Evolutionary conservation across 2,329 filamentous ascomycete genomes (phyloP), one percentile per base, ranked within the genome.

Genomic region (Sporothrix curviconia): DNA sequence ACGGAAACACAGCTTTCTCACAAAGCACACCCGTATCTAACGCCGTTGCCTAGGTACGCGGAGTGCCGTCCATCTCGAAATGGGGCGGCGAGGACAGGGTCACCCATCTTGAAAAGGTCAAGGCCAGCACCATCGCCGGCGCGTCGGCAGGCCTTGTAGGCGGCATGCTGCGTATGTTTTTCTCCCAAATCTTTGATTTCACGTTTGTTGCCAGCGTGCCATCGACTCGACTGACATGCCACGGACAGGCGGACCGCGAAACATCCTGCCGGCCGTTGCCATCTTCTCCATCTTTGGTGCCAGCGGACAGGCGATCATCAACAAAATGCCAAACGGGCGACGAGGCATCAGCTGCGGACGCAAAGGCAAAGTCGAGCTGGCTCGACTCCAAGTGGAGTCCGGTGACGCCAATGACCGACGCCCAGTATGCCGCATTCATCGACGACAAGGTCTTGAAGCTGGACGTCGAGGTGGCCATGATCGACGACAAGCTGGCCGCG

Each of bases 391-490:
- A 81, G 69, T 92, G 85, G 83, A 87, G 84, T 64, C 89, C 89
- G 0, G 74, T 94, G 66, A 86, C 78, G 60, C 76, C 77, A 1
- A 71, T 95, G 19, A 82, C 82, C 0, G 85, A 94, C 65, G 77
- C 85, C 46, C 83, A 92, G 59, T 94, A 94, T 66, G 80, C 81
- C 60, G 72, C 76, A 3, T 84, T 90, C 67, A 72, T 94, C 55
- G 75, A 81, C 61, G 87, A 92, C 67, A 90, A 85, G 71, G 69
- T 92, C 17, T 72, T 92, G 34, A 78, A 77, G 58, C 72, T 92
- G 4, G 84, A 94, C 63, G 87, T 84, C 3, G 87, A 92, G 63
- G 88, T 94, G 66, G 82, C 89, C 1, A 68, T 94, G 17, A 73
- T 92, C n/a, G 87, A 94, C 65, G 89, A 94, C 50, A 84, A 81